These are phyloP conservation scores for Neonothopanus nambi DNA, from an alignment of 1,284 basidiomycete genomes.

Conservation along the genomic window DNA sequence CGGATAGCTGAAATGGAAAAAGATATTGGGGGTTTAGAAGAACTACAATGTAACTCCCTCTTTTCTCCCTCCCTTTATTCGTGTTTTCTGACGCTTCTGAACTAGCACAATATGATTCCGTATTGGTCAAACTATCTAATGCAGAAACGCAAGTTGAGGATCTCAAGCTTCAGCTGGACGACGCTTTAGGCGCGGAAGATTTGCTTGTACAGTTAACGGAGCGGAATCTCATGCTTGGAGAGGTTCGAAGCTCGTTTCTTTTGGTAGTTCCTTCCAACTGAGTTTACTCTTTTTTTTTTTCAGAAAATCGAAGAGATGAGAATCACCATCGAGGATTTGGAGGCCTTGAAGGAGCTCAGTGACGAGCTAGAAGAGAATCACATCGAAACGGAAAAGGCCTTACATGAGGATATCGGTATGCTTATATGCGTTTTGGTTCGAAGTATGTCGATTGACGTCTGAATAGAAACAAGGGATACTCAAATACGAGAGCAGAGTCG, in stretches of 20 bases:
- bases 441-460: neutral
- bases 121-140: slow-evolving; percentile 78
- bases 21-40: slow-evolving; percentile 72
- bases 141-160: slow-evolving; percentile 92
- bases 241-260: slow-evolving; percentile 49
- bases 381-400: slow-evolving; percentile 87
- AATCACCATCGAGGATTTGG: slow-evolving; percentile 93
- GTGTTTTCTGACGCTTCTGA: slow-evolving; percentile 9
- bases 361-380: slow-evolving; percentile 99
- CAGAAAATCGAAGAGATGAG: slow-evolving; percentile 97
- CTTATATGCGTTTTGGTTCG: slow-evolving; percentile 7
- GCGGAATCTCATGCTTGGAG: slow-evolving; percentile 87
- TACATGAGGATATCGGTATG: slow-evolving; percentile 88
- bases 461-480: slow-evolving; percentile 68
- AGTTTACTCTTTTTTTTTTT: too few species aligned
- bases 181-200: slow-evolving; percentile 93
- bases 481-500: slow-evolving; percentile 68
- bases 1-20: slow-evolving; percentile 89
- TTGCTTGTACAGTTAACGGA: slow-evolving; percentile 96
- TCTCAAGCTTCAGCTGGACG: slow-evolving; percentile 92
- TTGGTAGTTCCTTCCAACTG: neutral
- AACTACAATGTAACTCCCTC: slow-evolving; percentile 59
- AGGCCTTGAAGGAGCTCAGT: slow-evolving; percentile 92
- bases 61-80: neutral
- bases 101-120: slow-evolving; percentile 77